phyloP scores from a whole-genome alignment of 1,284 basidiomycete genomes.

The Mycena sp. region DNA sequence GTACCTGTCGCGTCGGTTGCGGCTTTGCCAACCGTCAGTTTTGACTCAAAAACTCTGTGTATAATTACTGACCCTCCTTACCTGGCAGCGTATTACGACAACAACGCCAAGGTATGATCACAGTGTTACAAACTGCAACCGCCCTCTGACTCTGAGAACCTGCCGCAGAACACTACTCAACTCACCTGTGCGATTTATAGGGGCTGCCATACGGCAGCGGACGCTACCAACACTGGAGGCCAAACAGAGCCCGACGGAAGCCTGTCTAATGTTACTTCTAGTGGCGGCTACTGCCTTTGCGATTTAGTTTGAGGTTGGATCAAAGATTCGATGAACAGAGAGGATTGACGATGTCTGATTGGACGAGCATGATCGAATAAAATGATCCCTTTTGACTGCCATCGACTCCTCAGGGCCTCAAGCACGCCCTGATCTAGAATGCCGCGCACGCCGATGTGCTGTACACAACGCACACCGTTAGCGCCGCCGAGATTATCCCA shows the following conservation, averaged over 20 bases:
- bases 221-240: conserved; percentile 8
- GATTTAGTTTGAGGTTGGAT: no score
- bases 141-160: not conserved
- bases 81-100: conserved; percentile 9
- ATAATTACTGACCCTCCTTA: not conserved
- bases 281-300: conserved; percentile 1
- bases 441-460: no score
- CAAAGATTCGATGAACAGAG: no score
- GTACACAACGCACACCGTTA: no score
- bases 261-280: not conserved
- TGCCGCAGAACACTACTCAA: conserved; percentile 5
- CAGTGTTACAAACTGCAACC: no score
- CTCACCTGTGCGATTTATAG: conserved; percentile 7
- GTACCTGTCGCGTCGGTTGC: conserved; percentile 2
- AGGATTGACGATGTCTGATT: no score
- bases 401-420: no score
- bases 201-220: conserved; percentile 6
- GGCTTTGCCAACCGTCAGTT: conserved; percentile 6
- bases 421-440: no score
- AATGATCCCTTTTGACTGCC: no score
- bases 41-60: not conserved
- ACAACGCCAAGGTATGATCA: conserved; percentile 6
- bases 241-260: not conserved
- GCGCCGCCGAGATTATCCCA: no score
- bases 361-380: no score